Evolutionary conservation across 2,329 filamentous ascomycete genomes (phyloP).

Genomic region (Curvularia verruculosa): DNA sequence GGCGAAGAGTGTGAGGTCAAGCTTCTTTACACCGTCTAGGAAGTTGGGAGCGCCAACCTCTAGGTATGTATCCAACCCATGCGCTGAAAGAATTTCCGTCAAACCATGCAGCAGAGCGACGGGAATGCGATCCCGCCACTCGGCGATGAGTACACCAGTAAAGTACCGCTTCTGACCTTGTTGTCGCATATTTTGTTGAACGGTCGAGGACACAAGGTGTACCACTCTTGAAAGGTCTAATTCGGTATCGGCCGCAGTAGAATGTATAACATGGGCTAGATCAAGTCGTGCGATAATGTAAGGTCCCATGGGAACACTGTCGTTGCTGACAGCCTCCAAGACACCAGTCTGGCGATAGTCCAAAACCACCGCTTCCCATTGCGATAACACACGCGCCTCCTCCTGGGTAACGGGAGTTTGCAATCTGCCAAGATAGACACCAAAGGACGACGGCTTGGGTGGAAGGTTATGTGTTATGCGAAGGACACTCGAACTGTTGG

Average conservation of each 20-base stretch:
- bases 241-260: constrained; percentile 28
- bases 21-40: constrained; percentile 33
- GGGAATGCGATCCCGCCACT: constrained; percentile 41
- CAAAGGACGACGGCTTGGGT: constrained; percentile 43
- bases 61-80: constrained; percentile 44
- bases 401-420: constrained; percentile 34
- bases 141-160: constrained; percentile 43
- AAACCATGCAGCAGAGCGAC: constrained; percentile 39
- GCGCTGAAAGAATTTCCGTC: constrained; percentile 35
- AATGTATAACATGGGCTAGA: constrained; percentile 33
- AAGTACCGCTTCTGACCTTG: constrained; percentile 37
- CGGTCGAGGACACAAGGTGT: constrained; percentile 32
- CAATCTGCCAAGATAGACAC: constrained; percentile 43
- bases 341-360: constrained; percentile 41
- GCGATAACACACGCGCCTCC: constrained; percentile 34
- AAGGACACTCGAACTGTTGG: constrained; percentile 26
- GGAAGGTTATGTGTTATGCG: constrained; percentile 27
- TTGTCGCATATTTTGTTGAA: constrained; percentile 33
- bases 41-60: constrained; percentile 45
- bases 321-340: constrained; percentile 37
- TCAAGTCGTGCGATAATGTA: constrained; percentile 45
- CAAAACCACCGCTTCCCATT: constrained; percentile 44
- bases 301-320: constrained; percentile 31
- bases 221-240: constrained; percentile 35
- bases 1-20: constrained; percentile 36